Base-by-base conservation (phyloP, 345 rosid genomes). In the Firmiana major region DNA sequence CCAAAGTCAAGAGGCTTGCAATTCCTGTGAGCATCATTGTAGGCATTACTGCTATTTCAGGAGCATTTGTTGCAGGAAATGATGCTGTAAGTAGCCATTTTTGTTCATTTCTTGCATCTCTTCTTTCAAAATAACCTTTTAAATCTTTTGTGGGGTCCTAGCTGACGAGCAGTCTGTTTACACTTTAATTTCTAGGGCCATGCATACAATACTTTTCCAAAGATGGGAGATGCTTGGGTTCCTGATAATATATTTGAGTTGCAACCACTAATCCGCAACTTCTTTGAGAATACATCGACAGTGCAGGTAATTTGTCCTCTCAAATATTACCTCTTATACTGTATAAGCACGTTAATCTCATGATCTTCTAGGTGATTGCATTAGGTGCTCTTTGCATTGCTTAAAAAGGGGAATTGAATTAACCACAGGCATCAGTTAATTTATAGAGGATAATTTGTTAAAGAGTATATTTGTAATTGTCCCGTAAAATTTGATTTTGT, bases 51-150 rank as follows among this genome's bases (percentile, higher is more conserved):
- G 99, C 97, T 5, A 73, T 96, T 40, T 93, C 97, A 43, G 99
- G 99, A 43, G 99, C 98, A 31, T 92, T 96, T 75, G 99, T 96
- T 40, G 99, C 97, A 40, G 98, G 99, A 82, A 93, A 96, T 83
- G 98, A 96, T 89, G 98, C 97, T 72, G 99, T 90, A 82, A 62
- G 94, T 45, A 66, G 55, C 72, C 48, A 45, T 34, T 31, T 28
- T 4, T 40, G 9, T 12, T 3, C 17, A 2, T 26, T 0, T 46
- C 22, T 70, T 67, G 71, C 6, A 16, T 5, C 11, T 66, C 40
- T 42, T 36, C 62, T 79, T 74, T 73, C 46, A 6, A 2, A 54
- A 40, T 58, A 8, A 69, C 75, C 53, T 68, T 19, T 1, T 19
- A 45, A 21, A 66, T 53, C 55, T 24, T 19, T 4, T 54, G 16